Evolutionary conservation across 768 basidiomycete species (phyloP).

Genomic region (Trametes gibbosa): DNA sequence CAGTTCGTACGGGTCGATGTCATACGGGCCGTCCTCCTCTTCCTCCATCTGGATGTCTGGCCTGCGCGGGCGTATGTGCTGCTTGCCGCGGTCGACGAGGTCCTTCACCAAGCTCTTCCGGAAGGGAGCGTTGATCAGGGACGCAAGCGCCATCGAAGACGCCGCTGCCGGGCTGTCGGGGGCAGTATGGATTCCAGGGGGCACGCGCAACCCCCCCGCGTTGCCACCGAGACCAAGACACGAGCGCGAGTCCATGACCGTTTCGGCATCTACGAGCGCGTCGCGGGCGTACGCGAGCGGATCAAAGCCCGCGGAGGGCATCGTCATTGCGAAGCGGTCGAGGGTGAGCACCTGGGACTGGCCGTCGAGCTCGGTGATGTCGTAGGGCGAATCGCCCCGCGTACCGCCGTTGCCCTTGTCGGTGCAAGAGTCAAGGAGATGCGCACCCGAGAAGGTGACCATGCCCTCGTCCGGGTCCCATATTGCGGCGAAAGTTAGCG

Average conservation of each 20-base stretch:
- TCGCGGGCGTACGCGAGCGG: slow-evolving; percentile 22
- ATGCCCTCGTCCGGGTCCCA: slow-evolving; percentile 60
- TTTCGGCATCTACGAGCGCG: slow-evolving; percentile 23
- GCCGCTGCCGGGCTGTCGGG: slow-evolving; percentile 21
- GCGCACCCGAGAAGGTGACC: slow-evolving; percentile 53
- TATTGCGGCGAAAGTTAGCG: slow-evolving; percentile 56
- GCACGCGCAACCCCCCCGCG: slow-evolving; percentile 9
- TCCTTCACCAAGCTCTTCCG: slow-evolving; percentile 13
- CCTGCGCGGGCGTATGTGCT: slow-evolving; percentile 3
- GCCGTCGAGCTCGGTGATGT: slow-evolving; percentile 22
- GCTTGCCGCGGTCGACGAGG: slow-evolving; percentile 7
- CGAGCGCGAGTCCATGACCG: slow-evolving; percentile 20
- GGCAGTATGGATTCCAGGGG: slow-evolving; percentile 8
- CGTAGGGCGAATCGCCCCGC: slow-evolving; percentile 21
- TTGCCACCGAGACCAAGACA: slow-evolving; percentile 8
- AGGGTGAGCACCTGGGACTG: slow-evolving; percentile 29
- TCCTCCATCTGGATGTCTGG: background rate
- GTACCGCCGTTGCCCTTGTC: background rate
- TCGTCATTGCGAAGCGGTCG: slow-evolving; percentile 23
- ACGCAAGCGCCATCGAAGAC: slow-evolving; percentile 22
- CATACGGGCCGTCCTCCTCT: background rate
- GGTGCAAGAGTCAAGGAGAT: slow-evolving; percentile 36
- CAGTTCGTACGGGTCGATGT: slow-evolving; percentile 4
- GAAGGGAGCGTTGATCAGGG: slow-evolving; percentile 7
- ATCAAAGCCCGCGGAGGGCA: slow-evolving; percentile 10